These are phyloP conservation scores for Fusarium subglutinans DNA, from an alignment of 2,329 filamentous ascomycete genomes.

Conservation along the genomic window DNA sequence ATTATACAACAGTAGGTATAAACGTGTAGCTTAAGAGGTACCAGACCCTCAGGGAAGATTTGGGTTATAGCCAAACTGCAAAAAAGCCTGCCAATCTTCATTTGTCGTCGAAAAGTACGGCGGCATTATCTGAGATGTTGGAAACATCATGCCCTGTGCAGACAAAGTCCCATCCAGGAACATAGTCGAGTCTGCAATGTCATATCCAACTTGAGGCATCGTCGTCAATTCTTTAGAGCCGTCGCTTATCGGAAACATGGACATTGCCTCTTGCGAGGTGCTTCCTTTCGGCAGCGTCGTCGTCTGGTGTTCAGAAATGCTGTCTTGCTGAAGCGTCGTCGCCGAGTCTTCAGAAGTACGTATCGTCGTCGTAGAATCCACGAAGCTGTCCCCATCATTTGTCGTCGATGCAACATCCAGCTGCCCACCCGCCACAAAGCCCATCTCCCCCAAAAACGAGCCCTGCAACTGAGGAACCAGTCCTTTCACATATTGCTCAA, in stretches of 20 bases:
- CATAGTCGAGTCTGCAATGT: rapidly evolving
- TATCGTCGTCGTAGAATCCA: background rate
- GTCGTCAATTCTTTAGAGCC: rapidly evolving
- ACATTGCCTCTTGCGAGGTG: rapidly evolving
- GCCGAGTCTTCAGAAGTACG: background rate
- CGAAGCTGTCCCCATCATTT: background rate
- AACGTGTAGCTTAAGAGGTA: background rate
- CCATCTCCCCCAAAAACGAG: background rate
- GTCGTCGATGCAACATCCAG: background rate
- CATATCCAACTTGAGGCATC: background rate
- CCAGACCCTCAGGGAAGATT: background rate
- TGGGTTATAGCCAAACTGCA: rapidly evolving
- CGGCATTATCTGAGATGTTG: rapidly evolving
- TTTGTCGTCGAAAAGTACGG: rapidly evolving
- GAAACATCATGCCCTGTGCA: background rate
- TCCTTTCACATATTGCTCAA: background rate
- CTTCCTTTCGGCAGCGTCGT: rapidly evolving
- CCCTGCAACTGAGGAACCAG: rapidly evolving
- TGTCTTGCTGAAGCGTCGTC: rapidly evolving
- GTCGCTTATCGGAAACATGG: rapidly evolving
- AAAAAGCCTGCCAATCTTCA: background rate
- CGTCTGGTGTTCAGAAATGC: rapidly evolving
- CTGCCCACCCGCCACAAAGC: rapidly evolving
- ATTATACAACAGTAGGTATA: no score
- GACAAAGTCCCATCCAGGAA: rapidly evolving